Evolutionary conservation across 2,329 filamentous ascomycete genomes (phyloP), one percentile per base, ranked within the genome.

Genomic region (Clarireedia paspali): DNA sequence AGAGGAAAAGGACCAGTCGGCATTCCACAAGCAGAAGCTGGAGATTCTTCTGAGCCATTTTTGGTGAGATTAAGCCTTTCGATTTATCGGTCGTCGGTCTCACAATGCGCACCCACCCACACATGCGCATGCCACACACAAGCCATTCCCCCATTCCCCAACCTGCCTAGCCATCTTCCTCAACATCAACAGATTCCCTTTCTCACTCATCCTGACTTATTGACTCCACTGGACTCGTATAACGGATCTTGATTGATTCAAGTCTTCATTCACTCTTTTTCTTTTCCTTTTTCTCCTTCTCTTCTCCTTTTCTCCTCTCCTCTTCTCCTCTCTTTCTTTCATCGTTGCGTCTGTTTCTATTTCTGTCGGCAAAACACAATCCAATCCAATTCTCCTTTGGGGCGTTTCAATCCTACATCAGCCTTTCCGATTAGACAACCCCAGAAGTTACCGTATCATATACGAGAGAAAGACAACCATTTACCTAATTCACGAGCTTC

Each of bases 401-500:
- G 30, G 30, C 7, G 30, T 34, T 34, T 9, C 30, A 34, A 34
- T 34, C 30, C 30, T 34, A 4, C 30, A 9, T 38, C 46, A 30
- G 9, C 39, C 26, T 20, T 51, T 51, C 24, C 27, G 24, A 17
- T 27, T 20, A 27, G n/a, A 20, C 27, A 7, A 34, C 36, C n/a
- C 14, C 15, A 26, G 14, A 14, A 48, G n/a, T 4, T 48, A 17
- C 42, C 30, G 30, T 34, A 14, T 34, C 30, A 12, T 34, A 34
- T 14, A 34, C 30, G 30, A 34, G 2, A 34, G 30, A 34, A 34
- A 34, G 4, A 34, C 9, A 34, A 53, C 44, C 27, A 15, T 40
- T 53, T 53, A 53, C 51, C 47, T 53, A 53, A 53, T 48, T 42
- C 34, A 42, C 45, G 9, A 54, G 12, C 44, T 10, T 36, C 20